Conservation (phyloP, 305 asterid genomes). For the Fraxinus latifolia region DNA sequence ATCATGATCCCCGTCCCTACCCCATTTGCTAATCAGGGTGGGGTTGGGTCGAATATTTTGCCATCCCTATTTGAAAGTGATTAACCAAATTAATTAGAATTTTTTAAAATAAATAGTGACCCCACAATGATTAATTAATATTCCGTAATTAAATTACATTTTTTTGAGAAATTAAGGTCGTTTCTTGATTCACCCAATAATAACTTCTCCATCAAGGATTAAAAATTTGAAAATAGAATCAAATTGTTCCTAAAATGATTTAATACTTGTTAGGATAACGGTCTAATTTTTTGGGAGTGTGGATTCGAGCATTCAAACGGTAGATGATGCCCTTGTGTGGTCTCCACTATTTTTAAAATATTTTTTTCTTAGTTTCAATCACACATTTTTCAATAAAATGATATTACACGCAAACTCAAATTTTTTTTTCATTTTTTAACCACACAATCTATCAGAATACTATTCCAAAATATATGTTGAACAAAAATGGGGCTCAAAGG, state of each 20-base stretch:
- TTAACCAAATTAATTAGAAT: neutral
- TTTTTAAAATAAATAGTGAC: neutral
- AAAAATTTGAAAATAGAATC: neutral
- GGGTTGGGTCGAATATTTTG: too few species aligned
- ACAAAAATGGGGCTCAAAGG: too few species aligned
- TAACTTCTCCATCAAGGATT: neutral
- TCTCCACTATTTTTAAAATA: too few species aligned
- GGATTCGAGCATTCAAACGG: neutral
- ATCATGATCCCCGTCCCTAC: too few species aligned
- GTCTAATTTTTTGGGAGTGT: neutral
- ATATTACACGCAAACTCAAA: too few species aligned
- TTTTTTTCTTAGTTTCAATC: too few species aligned
- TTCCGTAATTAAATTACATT: neutral
- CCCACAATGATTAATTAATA: neutral
- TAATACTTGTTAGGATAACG: neutral
- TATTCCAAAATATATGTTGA: too few species aligned
- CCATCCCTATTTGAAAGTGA: neutral
- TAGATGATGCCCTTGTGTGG: too few species aligned
- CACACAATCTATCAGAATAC: too few species aligned
- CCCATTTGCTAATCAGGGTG: neutral
- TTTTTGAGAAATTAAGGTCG: neutral
- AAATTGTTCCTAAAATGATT: neutral
- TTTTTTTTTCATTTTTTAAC: too few species aligned
- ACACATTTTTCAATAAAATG: too few species aligned
- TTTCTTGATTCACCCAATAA: neutral